These are phyloP conservation scores for Graphilbum sp. DNA, from an alignment of 2,329 filamentous ascomycete genomes.

Conservation along the genomic window DNA sequence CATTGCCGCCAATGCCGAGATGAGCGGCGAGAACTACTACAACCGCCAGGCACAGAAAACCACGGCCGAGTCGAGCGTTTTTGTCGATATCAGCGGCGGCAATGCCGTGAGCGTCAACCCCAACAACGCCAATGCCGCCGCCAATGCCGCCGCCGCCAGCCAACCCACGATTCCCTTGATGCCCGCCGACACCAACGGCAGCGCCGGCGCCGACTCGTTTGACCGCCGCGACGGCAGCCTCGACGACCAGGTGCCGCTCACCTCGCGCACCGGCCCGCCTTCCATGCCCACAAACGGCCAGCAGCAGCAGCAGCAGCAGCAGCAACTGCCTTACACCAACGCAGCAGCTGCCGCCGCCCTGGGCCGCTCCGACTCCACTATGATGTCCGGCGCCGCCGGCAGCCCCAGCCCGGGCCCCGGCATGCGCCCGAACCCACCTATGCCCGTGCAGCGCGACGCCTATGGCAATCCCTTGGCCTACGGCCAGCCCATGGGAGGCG, in stretches of 20 bases:
- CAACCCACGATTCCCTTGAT: too few relatives aligned
- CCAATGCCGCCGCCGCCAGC: too few relatives aligned
- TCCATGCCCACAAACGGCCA: not conserved
- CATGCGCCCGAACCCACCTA: conserved; percentile 12
- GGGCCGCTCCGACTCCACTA: conserved; percentile 1
- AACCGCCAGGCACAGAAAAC: conserved; percentile 43
- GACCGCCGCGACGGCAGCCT: conserved; percentile 46
- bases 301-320: too few relatives aligned
- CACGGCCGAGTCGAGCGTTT: conserved; percentile 10
- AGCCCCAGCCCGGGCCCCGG: conserved; percentile 10
- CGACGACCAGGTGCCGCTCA: conserved; percentile 58
- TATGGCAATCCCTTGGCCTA: conserved; percentile 42
- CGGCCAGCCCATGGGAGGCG: conserved; percentile 32
- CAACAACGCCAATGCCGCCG: too few relatives aligned
- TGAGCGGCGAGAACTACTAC: conserved; percentile 91
- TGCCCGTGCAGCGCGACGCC: conserved; percentile 34
- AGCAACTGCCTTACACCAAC: too few relatives aligned
- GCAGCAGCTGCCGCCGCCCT: not conserved
- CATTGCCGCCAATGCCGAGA: conserved; percentile 87
- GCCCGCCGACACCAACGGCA: conserved; percentile 36
- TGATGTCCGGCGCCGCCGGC: conserved; percentile 14
- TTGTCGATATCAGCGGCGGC: not conserved
- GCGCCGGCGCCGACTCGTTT: conserved; percentile 31
- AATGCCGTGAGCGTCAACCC: too few relatives aligned
- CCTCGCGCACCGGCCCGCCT: conserved; percentile 37